Percentiles rank a stretch among this genome's conserved stretches.
phyloP scores from a whole-genome alignment of 1,284 basidiomycete species.

The Phenoliferia sp. region DNA sequence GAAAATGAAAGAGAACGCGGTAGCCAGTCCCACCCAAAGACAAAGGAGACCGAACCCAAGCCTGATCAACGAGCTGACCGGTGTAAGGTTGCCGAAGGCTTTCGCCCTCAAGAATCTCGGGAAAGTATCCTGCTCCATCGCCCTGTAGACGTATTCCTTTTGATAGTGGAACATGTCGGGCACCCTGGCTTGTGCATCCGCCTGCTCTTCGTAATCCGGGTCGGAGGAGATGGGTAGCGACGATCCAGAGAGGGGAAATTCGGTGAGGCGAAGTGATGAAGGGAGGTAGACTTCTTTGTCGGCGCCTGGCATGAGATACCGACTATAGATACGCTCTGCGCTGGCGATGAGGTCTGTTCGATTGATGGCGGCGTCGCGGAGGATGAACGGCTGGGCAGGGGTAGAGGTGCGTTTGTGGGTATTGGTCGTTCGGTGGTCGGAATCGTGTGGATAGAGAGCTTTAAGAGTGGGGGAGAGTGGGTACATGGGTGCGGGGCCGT shows the following conservation, averaged over 20 bases:
- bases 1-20: slow-evolving; percentile 87
- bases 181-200: slow-evolving; percentile 75
- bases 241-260: slow-evolving; percentile 54
- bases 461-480: slow-evolving; percentile 36
- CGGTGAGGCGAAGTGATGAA: slow-evolving; percentile 70
- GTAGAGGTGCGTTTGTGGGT: slow-evolving; percentile 59
- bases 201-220: slow-evolving; percentile 55
- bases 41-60: slow-evolving; percentile 72
- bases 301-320: slow-evolving; percentile 67
- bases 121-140: slow-evolving; percentile 97
- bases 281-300: slow-evolving; percentile 90
- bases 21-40: slow-evolving; percentile 86
- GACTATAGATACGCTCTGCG: slow-evolving; percentile 90
- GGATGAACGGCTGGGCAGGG: slow-evolving; percentile 51
- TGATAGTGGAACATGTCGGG: slow-evolving; percentile 96
- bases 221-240: slow-evolving; percentile 59
- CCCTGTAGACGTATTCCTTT: slow-evolving; percentile 95
- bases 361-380: slow-evolving; percentile 82
- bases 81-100: slow-evolving; percentile 94
- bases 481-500: slow-evolving; percentile 17
- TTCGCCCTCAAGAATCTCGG: slow-evolving; percentile 91
- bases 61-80: slow-evolving; percentile 76
- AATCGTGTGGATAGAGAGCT: slow-evolving; percentile 36
- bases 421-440: background rate
- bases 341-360: slow-evolving; percentile 83